phyloP scores from a whole-genome alignment of 2,329 filamentous ascomycete genomes.

The Pyrenophora graminea region DNA sequence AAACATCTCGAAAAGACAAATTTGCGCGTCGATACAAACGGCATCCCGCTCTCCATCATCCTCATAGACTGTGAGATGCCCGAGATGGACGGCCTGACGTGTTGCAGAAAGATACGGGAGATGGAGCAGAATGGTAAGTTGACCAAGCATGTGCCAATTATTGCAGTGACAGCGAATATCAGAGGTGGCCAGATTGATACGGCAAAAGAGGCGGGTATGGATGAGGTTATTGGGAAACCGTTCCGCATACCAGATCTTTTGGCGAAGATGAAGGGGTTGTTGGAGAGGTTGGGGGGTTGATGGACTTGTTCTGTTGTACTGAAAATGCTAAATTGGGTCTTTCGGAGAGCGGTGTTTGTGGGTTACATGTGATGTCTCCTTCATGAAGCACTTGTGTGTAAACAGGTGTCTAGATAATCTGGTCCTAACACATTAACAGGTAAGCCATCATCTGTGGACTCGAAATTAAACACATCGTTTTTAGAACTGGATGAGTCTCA shows the following conservation, averaged over 20 bases:
- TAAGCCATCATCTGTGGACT: too few relatives aligned
- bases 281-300: too few relatives aligned
- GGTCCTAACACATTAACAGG: too few relatives aligned
- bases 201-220: slow-evolving; percentile 42
- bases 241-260: slow-evolving; percentile 39
- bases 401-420: too few relatives aligned
- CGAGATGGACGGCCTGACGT: slow-evolving; percentile 45
- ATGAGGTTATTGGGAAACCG: slow-evolving; percentile 43
- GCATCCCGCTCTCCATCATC: slow-evolving; percentile 34
- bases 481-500: too few relatives aligned
- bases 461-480: too few relatives aligned
- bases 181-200: slow-evolving; percentile 38
- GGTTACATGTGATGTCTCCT: too few relatives aligned
- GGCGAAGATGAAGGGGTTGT: too few relatives aligned
- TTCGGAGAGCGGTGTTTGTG: too few relatives aligned
- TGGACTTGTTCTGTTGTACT: too few relatives aligned
- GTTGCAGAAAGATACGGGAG: slow-evolving; percentile 38
- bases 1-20: slow-evolving; percentile 26
- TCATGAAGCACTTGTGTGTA: too few relatives aligned
- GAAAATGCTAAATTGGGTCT: too few relatives aligned
- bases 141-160: slow-evolving; percentile 37
- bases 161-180: slow-evolving; percentile 46
- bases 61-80: slow-evolving; percentile 48
- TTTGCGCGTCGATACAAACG: slow-evolving; percentile 13
- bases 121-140: slow-evolving; percentile 30